phyloP scores from a whole-genome alignment of 352 stramenopile species.

The Globisporangium acanthophoron region DNA sequence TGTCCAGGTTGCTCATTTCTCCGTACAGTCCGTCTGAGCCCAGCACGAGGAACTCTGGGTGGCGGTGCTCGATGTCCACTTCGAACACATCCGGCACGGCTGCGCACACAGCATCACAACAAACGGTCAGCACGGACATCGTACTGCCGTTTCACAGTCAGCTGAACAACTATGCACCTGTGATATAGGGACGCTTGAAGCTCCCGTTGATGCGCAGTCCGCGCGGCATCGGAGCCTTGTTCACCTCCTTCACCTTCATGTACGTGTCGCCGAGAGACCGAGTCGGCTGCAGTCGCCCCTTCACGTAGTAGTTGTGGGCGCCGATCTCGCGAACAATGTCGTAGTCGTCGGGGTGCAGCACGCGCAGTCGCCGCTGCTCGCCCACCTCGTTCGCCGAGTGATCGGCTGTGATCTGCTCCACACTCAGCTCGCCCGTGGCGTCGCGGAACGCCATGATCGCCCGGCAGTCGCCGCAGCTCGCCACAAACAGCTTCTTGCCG shows the following conservation, averaged over 20 bases:
- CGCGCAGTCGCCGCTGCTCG: slow-evolving; percentile 48
- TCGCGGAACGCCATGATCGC: slow-evolving; percentile 64
- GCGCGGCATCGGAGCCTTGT: slow-evolving; percentile 51
- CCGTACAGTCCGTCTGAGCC: slow-evolving; percentile 59
- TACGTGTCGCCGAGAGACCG: slow-evolving; percentile 64
- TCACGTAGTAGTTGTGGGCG: slow-evolving; percentile 64
- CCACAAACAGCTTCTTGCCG: slow-evolving; percentile 49
- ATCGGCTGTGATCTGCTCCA: slow-evolving; percentile 64
- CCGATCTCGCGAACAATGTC: slow-evolving; percentile 69
- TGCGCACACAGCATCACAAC: neutral
- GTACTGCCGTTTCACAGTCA: neutral
- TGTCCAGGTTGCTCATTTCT: slow-evolving; percentile 60
- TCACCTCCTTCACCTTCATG: slow-evolving; percentile 76
- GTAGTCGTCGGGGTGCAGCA: slow-evolving; percentile 55
- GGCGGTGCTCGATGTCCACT: slow-evolving; percentile 39
- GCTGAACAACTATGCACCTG: neutral
- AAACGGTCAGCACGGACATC: too few relatives aligned
- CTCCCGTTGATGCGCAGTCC: slow-evolving; percentile 47
- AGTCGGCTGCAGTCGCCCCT: slow-evolving; percentile 60
- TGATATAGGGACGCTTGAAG: slow-evolving; percentile 60
- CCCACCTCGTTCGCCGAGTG: slow-evolving; percentile 61
- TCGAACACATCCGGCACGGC: slow-evolving; percentile 65
- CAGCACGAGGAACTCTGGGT: slow-evolving; percentile 56
- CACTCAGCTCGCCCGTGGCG: slow-evolving; percentile 33
- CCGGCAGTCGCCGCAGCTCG: slow-evolving; percentile 59